Base-by-base conservation (phyloP, 257 asterid species). In the Plantago major region DNA sequence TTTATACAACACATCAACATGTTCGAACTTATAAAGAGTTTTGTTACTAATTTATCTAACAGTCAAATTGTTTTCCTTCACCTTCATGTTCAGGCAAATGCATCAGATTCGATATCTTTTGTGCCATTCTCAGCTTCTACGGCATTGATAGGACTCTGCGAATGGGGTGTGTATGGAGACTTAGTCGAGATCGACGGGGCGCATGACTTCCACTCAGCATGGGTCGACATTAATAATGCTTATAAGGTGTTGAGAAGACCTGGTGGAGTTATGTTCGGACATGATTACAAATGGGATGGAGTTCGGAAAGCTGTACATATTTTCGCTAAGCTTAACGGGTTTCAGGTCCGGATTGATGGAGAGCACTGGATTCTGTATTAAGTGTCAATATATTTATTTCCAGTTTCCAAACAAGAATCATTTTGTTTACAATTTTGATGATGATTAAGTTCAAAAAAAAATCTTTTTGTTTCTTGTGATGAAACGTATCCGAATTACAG, bases 191-290 rank as follows among this genome's bases (percentile, higher is more conserved):
- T 85, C 0, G 94, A 85, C 54, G 94, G 87, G 0, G 89, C 85
- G 0, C 94, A 85, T 15, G 94, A 85, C 26, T 85, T 85, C 49
- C 90, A 85, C 74, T 82, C 90, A 42, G 94, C 90, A 0, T 85
- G 90, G 94, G 56, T 68, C 0, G 94, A 85, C 47, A 84, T 84
- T 26, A 84, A 79, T 58, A 73, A 77, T 65, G 89, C 89, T 0
- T 78, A 61, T 52, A 82, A 84, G 76, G 60, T 83, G 4, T 58
- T 83, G 30, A 71, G 60, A 14, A 69, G 62, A 58, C 82, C 85
- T 0, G 85, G 87, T 2, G 93, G 88, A 1, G 73, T 81, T 9
- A 74, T 84, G 7, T 84, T 84, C 66, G 93, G 93, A 13, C 93
- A 84, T 37, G 93, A 84, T 53, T 79, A 77, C 40, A 64, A 3